Evolutionary conservation across 805 yeast species (phyloP).

Genomic region (Kodamaea leandrae): DNA sequence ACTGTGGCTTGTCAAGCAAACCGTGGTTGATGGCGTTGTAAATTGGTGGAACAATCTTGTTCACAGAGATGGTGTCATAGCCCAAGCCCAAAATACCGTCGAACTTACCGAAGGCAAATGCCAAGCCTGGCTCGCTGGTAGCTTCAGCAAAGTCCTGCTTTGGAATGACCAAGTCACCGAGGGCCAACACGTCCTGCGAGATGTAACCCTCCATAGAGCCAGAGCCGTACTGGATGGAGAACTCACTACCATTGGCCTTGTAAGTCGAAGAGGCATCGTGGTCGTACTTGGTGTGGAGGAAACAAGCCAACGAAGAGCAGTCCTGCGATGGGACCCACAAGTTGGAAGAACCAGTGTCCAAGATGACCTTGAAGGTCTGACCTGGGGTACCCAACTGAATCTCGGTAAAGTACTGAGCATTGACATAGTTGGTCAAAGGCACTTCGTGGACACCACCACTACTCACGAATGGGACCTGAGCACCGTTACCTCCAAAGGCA

Average conservation of each 20-base stretch:
- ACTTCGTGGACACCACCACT: slow-evolving; percentile 50
- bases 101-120: slow-evolving; percentile 97
- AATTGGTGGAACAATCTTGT: slow-evolving; percentile 88
- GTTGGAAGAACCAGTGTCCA: slow-evolving; percentile 96
- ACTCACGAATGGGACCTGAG: slow-evolving; percentile 45
- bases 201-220: slow-evolving; percentile 92
- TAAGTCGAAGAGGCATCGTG: slow-evolving; percentile 79
- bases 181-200: slow-evolving; percentile 75
- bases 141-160: slow-evolving; percentile 96
- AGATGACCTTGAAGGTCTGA: slow-evolving; percentile 87
- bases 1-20: slow-evolving; percentile 77
- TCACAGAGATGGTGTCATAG: slow-evolving; percentile 85
- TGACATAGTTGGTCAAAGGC: slow-evolving; percentile 88
- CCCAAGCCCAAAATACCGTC: slow-evolving; percentile 97
- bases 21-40: slow-evolving; percentile 84
- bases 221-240: slow-evolving; percentile 86
- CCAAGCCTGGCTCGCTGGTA: slow-evolving; percentile 94
- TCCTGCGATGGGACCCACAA: slow-evolving; percentile 93
- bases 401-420: slow-evolving; percentile 95
- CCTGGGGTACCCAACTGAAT: slow-evolving; percentile 90
- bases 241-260: slow-evolving; percentile 81
- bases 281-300: slow-evolving; percentile 87
- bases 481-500: slow-evolving; percentile 9
- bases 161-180: slow-evolving; percentile 84
- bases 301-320: slow-evolving; percentile 94